phyloP scores from a whole-genome alignment of 495 filamentous ascomycete species.

The Evansstolkia leycettana region DNA sequence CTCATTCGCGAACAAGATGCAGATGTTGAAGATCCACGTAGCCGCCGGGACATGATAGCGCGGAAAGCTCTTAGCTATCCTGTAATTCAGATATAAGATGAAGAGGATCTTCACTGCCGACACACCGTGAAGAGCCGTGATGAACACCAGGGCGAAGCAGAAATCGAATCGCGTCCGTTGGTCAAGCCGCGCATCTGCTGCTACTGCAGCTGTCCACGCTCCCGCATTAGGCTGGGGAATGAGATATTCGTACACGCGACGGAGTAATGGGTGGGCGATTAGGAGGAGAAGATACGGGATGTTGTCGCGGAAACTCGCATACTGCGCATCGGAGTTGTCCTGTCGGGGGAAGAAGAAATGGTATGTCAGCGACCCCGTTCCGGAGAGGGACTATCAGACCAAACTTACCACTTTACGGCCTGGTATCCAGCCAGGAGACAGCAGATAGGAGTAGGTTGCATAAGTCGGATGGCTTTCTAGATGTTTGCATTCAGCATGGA shows the following conservation, averaged over 20 bases:
- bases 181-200: slow-evolving; percentile 55
- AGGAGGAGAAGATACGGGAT: slow-evolving; percentile 65
- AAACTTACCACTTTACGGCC: slow-evolving; percentile 73
- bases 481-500: slow-evolving; percentile 7
- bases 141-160: slow-evolving; percentile 65
- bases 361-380: not conserved
- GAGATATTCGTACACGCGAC: slow-evolving; percentile 51
- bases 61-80: slow-evolving; percentile 57
- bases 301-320: slow-evolving; percentile 75
- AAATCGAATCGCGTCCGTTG: slow-evolving; percentile 78
- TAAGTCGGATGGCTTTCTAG: slow-evolving; percentile 76
- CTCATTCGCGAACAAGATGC: slow-evolving; percentile 81
- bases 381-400: not conserved
- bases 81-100: slow-evolving; percentile 74
- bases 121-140: slow-evolving; percentile 70
- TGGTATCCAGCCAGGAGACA: slow-evolving; percentile 85
- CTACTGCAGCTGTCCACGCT: slow-evolving; percentile 21
- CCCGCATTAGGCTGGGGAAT: slow-evolving; percentile 3
- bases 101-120: slow-evolving; percentile 69
- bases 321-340: slow-evolving; percentile 89
- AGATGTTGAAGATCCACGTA: slow-evolving; percentile 94
- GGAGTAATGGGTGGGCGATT: slow-evolving; percentile 62
- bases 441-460: slow-evolving; percentile 51
- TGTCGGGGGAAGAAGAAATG: slow-evolving; percentile 22
- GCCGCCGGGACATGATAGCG: slow-evolving; percentile 51